A percentile compares a stretch with the other conserved stretches of the same genome.
These are phyloP conservation scores for Typha latifolia DNA, from an alignment of 176 grass and related monocot species.

Conservation along the genomic window DNA sequence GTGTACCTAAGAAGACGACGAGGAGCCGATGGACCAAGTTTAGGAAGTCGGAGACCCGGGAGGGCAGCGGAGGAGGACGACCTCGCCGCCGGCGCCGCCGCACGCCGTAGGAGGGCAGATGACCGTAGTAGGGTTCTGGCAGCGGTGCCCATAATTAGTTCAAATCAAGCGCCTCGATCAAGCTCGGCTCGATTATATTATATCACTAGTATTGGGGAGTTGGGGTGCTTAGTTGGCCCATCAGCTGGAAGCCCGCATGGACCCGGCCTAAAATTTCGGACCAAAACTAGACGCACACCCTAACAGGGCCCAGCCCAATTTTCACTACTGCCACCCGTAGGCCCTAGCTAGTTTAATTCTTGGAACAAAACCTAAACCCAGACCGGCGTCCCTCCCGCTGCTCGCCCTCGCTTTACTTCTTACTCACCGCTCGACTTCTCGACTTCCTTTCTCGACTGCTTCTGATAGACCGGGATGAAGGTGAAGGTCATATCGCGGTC, in stretches of 20 bases:
- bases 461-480: slow-evolving; percentile 40
- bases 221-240: not conserved
- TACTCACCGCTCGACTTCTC: not conserved
- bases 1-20: slow-evolving; percentile 58
- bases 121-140: not conserved
- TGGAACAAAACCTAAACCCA: no score
- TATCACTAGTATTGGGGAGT: not conserved
- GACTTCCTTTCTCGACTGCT: not conserved
- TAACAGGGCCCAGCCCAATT: no score
- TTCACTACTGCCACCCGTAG: no score
- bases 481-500: slow-evolving; percentile 86
- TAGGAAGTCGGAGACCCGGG: not conserved
- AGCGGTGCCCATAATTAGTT: slow-evolving; percentile 33
- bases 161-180: not conserved
- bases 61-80: slow-evolving; percentile 34
- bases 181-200: not conserved
- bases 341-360: no score
- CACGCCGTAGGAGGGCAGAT: not conserved
- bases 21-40: slow-evolving; percentile 2
- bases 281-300: no score
- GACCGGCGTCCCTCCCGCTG: not conserved
- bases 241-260: no score
- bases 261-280: no score
- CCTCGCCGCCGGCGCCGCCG: slow-evolving; percentile 27
- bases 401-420: not conserved